Conservation (phyloP, 1,139 yeast species). For the Candida tropicalis region DNA sequence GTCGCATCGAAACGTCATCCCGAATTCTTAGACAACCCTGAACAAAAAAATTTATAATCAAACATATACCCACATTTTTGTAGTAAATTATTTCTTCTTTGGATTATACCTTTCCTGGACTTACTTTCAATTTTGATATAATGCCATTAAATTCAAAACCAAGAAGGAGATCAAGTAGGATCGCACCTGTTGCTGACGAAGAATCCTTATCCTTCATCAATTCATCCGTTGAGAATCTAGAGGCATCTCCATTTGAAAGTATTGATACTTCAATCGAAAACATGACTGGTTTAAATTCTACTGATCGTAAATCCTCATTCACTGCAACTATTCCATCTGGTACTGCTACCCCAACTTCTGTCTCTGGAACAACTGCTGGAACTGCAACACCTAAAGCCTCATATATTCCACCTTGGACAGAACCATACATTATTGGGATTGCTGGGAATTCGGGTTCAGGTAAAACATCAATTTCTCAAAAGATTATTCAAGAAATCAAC, state of each 20-base stretch:
- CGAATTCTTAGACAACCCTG: too few species aligned
- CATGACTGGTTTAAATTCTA: not conserved
- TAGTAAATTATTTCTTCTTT: too few species aligned
- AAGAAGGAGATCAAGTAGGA: conserved; percentile 21
- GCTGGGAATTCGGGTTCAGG: conserved; percentile 97
- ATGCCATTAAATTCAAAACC: conserved; percentile 7
- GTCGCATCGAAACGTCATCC: too few species aligned
- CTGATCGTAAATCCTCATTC: not conserved
- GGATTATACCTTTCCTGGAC: not conserved
- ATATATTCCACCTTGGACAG: conserved; percentile 93
- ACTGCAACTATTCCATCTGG: conserved; percentile 1
- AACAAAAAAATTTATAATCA: too few species aligned
- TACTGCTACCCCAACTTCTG: not conserved
- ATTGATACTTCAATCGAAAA: conserved; percentile 6
- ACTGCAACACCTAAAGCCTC: conserved; percentile 15
- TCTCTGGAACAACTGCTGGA: not conserved
- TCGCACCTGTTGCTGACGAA: conserved; percentile 25
- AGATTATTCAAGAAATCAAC: conserved; percentile 75
- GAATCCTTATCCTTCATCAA: conserved; percentile 14
- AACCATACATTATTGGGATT: conserved; percentile 91
- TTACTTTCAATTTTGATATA: not conserved
- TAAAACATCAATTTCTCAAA: conserved; percentile 87
- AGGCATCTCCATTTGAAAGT: conserved; percentile 9
- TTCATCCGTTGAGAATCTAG: conserved; percentile 11
- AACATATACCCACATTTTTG: too few species aligned